Percentiles rank a stretch among this genome's conserved stretches.
phyloP scores from a whole-genome alignment of 371 early-diverging fungal genomes.

The Rhizomucor miehei region DNA sequence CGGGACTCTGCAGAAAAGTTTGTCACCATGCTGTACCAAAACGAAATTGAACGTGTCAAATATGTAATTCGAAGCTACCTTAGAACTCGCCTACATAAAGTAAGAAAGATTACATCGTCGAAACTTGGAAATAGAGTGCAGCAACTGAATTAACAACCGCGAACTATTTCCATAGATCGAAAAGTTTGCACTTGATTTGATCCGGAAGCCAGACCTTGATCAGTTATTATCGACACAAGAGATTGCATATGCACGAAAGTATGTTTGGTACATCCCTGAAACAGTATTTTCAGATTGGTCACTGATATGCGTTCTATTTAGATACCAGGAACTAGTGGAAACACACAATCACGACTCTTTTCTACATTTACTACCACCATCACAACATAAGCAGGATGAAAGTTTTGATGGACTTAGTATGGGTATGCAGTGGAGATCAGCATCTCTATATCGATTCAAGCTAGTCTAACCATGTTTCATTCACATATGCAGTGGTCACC shows the following conservation, averaged over 20 bases:
- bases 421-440: conserved; percentile 23
- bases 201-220: conserved; percentile 28
- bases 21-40: conserved; percentile 65
- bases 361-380: conserved; percentile 46
- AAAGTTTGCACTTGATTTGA: conserved; percentile 34
- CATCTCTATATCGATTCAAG: too few relatives aligned
- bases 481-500: conserved; percentile 45
- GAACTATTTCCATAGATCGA: conserved; percentile 44
- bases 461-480: too few relatives aligned
- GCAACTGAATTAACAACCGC: not conserved
- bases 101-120: conserved; percentile 7
- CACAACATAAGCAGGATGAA: conserved; percentile 61
- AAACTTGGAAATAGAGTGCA: not conserved
- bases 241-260: conserved; percentile 50
- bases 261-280: too few relatives aligned
- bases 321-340: conserved; percentile 40
- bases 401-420: conserved; percentile 23
- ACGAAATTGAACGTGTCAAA: conserved; percentile 82
- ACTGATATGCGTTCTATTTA: conserved; percentile 1
- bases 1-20: conserved; percentile 28
- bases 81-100: conserved; percentile 66
- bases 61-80: conserved; percentile 76
- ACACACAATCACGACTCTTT: conserved; percentile 52
- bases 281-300: not conserved
- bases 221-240: conserved; percentile 48